Base-by-base conservation (phyloP, 768 basidiomycete species). In the Phlegmacium glaucopus region DNA sequence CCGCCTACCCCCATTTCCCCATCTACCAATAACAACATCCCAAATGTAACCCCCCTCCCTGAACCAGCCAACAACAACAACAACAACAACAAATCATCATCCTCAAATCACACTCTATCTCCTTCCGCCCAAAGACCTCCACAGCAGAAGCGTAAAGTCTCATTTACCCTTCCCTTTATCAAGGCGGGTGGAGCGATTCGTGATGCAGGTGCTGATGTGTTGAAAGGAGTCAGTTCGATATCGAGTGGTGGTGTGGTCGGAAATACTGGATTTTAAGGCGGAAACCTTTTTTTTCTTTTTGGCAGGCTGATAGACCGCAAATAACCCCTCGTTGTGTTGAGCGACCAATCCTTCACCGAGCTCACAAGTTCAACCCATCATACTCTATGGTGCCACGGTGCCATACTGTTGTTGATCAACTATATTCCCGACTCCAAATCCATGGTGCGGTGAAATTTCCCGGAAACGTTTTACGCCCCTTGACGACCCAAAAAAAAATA, bases 211-310 rank as follows among this genome's bases (percentile, higher is more conserved):
- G 63, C 61, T 2, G 73, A 75, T 46, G 64, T 74, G 22, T 49
- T 78, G 26, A 75, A 69, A 41, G 72, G 76, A 1, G 75, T 78
- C 3, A 66, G 67, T 28, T 65, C 67, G 26, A 70, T 74, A 12
- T 49, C 51, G 10, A 42, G 53, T 13, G 49, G 46, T 32, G 30
- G 43, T 26, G 48, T 39, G 17, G 50, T 53, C 27, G 46, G 46
- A n/a, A 44, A 37, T 38, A 36, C 39, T 22, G 38, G 40, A 32
- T 2, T 22, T 22, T 22, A 5, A 22, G 22, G 22, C 22, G 22
- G 22, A 5, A 5, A 5, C 5, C 5, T 22, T 22, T 22, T 22
- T 22, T 22, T 22, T 22, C 5, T 22, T 22, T 22, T 22, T 22
- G 22, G 22, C 5, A 22, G 22, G 22, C 22, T n/a, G n/a, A n/a